Evolutionary conservation across 495 filamentous ascomycete species (phyloP).

Genomic region (Staphylotrichum longicolle): DNA sequence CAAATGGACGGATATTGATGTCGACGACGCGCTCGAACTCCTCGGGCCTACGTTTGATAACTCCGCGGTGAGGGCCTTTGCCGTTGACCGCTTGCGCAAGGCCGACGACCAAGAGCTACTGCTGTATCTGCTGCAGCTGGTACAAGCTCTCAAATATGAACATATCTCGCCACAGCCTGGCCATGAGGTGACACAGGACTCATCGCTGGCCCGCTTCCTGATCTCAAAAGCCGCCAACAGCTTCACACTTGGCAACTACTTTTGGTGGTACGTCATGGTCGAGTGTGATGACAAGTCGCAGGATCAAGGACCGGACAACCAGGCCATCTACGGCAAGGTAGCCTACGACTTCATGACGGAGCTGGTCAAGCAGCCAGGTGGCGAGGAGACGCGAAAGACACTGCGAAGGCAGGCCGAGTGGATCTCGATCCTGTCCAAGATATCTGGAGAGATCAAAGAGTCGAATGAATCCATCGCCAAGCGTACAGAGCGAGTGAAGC

Average conservation of each 20-base stretch:
- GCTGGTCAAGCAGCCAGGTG: conserved; percentile 59
- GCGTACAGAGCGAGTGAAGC: conserved; percentile 80
- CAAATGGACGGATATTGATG: conserved; percentile 96
- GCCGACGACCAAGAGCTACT: conserved; percentile 92
- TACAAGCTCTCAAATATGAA: conserved; percentile 96
- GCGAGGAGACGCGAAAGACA: conserved; percentile 67
- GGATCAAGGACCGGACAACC: conserved; percentile 66
- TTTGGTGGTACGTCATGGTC: conserved; percentile 98
- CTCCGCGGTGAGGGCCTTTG: conserved; percentile 81
- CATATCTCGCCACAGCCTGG: conserved; percentile 58
- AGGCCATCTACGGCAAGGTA: conserved; percentile 82
- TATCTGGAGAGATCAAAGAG: conserved; percentile 84
- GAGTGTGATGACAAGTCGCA: conserved; percentile 80
- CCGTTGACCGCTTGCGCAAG: conserved; percentile 86
- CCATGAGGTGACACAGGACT: conserved; percentile 70
- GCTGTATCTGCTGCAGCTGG: conserved; percentile 89
- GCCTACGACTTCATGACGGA: conserved; percentile 95
- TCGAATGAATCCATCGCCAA: conserved; percentile 70
- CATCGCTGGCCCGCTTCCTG: conserved; percentile 85
- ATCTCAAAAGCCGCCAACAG: conserved; percentile 82
- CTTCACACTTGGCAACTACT: conserved; percentile 86
- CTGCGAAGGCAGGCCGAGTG: conserved; percentile 87
- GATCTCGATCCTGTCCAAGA: conserved; percentile 78
- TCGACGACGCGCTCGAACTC: conserved; percentile 93
- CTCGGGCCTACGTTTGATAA: conserved; percentile 92